A percentile compares a stretch with the other conserved stretches of the same genome.
Conservation (phyloP, 768 basidiomycete species). For the Phylloporus scabripes region DNA sequence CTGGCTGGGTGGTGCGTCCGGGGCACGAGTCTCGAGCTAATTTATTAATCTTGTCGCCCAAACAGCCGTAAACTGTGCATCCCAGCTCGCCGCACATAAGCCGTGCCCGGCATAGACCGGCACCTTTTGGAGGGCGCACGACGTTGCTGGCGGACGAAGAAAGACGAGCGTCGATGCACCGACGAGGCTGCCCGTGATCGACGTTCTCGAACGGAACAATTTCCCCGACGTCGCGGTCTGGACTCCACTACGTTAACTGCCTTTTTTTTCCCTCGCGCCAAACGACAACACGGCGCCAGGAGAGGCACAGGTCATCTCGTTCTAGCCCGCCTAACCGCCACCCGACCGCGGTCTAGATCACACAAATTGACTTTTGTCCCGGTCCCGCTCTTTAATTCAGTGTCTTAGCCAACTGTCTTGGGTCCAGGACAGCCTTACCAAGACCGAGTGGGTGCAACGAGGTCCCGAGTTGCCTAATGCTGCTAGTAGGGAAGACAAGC, state of each 20-base stretch:
- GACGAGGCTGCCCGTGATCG: slow-evolving; percentile 20
- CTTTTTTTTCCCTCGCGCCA: slow-evolving; percentile 6
- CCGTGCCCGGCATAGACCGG: slow-evolving; percentile 3
- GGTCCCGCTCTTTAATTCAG: background rate
- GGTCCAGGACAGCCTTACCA: no score
- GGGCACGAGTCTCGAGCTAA: slow-evolving; percentile 15
- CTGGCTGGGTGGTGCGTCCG: slow-evolving; percentile 4
- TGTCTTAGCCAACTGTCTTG: no score
- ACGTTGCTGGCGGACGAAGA: background rate
- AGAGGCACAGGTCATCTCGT: slow-evolving; percentile 16
- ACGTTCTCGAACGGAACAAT: slow-evolving; percentile 19
- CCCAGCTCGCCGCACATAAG: background rate
- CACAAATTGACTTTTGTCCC: background rate
- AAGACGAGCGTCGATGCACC: background rate
- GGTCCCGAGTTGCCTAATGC: no score
- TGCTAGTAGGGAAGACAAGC: no score
- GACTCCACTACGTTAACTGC: slow-evolving; percentile 15
- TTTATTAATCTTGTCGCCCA: slow-evolving; percentile 26
- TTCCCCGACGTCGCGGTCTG: slow-evolving; percentile 20
- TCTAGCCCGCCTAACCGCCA: slow-evolving; percentile 7
- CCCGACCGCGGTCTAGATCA: slow-evolving; percentile 14
- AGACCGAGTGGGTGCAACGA: no score
- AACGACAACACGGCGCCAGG: slow-evolving; percentile 22
- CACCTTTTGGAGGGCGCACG: background rate
- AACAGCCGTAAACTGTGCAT: slow-evolving; percentile 23